These are phyloP conservation scores for Acer yangbiense DNA, from an alignment of 345 rosid species.

Conservation along the genomic window DNA sequence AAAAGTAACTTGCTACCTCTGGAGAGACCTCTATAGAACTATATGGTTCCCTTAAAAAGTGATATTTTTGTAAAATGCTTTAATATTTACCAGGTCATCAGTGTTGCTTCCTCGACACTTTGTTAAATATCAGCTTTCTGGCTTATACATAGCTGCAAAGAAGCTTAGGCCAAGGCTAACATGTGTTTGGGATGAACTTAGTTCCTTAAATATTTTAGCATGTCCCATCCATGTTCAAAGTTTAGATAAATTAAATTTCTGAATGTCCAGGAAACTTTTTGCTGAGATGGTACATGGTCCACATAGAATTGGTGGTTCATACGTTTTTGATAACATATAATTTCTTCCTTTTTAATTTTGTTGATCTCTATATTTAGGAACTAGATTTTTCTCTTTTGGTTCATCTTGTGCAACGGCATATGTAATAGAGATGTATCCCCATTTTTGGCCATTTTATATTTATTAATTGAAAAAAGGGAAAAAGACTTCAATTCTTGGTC, in stretches of 20 bases:
- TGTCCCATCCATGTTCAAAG: background rate
- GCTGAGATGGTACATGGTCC: background rate
- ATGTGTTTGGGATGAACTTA: background rate
- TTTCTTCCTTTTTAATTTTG: background rate
- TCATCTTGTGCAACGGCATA: background rate
- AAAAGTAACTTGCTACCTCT: background rate
- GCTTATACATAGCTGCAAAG: background rate
- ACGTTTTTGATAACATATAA: background rate
- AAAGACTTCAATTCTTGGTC: background rate
- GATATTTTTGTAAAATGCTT: background rate
- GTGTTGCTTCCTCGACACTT: background rate
- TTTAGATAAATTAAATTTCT: background rate
- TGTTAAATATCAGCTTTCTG: constrained; percentile 3
- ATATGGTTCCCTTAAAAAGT: background rate
- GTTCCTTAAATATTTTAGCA: background rate
- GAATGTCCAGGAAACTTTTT: background rate
- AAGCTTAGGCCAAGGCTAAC: background rate
- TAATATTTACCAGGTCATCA: background rate
- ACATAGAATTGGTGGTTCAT: background rate
- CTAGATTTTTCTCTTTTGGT: background rate
- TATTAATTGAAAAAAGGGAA: constrained; percentile 2
- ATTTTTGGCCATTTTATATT: background rate
- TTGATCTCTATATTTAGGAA: background rate
- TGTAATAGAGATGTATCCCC: background rate
- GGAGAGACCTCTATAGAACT: background rate